These are phyloP conservation scores for Mycena citricolor DNA, from an alignment of 1,284 basidiomycete genomes.

Conservation along the genomic window DNA sequence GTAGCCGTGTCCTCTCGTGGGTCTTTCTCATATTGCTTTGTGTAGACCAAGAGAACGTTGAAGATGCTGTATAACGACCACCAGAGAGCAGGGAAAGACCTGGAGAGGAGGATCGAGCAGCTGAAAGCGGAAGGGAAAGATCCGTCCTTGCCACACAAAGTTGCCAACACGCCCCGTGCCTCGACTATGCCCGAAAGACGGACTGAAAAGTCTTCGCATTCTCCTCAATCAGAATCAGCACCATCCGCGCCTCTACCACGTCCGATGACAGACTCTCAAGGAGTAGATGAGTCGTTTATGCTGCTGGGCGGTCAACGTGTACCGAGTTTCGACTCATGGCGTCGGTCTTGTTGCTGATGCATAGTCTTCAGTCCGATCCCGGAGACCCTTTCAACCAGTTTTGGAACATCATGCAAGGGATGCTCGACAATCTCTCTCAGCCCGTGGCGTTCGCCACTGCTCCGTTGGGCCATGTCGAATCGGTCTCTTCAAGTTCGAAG, in stretches of 20 bases:
- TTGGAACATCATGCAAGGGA: constrained; percentile 81
- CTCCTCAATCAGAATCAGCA: constrained; percentile 29
- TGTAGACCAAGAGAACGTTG: constrained; percentile 72
- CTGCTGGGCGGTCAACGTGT: constrained; percentile 66
- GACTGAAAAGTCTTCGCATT: constrained; percentile 28
- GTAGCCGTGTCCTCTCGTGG: constrained; percentile 23
- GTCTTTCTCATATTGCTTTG: constrained; percentile 19
- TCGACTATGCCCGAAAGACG: constrained; percentile 27
- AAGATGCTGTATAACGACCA: constrained; percentile 74
- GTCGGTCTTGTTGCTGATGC: constrained; percentile 12
- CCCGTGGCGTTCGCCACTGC: constrained; percentile 84
- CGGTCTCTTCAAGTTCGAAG: constrained; percentile 21
- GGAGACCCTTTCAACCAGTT: constrained; percentile 83
- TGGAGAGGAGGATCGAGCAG: constrained; percentile 67
- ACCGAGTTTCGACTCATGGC: constrained; percentile 22
- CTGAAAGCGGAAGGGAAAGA: constrained; percentile 73
- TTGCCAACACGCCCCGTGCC: constrained; percentile 33
- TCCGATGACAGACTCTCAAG: constrained; percentile 66
- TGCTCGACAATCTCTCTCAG: constrained; percentile 77
- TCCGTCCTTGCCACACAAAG: constrained; percentile 58
- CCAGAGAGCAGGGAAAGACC: constrained; percentile 62
- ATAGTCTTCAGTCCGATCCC: constrained; percentile 56
- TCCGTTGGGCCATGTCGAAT: constrained; percentile 53
- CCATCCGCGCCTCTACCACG: constrained; percentile 49
- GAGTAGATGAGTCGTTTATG: constrained; percentile 84